Base-by-base conservation (phyloP, 345 rosid species). In the Arabidopsis arenosa region DNA sequence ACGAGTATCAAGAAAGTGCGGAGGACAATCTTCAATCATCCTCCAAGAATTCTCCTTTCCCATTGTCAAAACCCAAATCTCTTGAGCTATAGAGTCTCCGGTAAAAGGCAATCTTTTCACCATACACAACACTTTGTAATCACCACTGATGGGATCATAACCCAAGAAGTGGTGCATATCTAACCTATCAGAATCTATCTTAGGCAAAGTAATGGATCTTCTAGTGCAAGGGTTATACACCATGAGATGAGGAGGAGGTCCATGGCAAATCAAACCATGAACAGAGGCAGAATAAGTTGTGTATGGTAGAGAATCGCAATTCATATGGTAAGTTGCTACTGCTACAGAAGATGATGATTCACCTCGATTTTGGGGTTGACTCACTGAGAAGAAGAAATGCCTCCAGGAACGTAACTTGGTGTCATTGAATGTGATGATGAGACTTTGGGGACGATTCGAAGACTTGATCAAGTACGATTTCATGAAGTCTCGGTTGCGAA, bases 111-210 rank as follows among this genome's bases (percentile, higher is more conserved):
- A 2, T 9, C 53, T 47, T 60, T 36, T 35, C 15, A 6, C 15
- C 62, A 73, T 40, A 63, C 70, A 63, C 77, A 73, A 63, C 45
- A 63, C 21, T 18, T 73, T 63, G 45, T 73, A 73, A 35, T 53
- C 77, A 13, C 35, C 55, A 63, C 9, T 10, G 3, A 53, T 63
- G 35, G 77, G 70, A 63, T 73, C 77, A 73, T 53, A 63, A 32
- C 70, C 70, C 8, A 44, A 12, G 45, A 11, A 41, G 14, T 40
- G 44, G 13, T 40, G 5, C 13, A 40, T 11, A 40, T 40, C 12
- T 39, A 9, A 9, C 12, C 59, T 60, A 3, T 36, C 7, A 23
- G 68, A 3, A 43, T 63, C 47, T 7, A 55, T 13, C 14, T 21
- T 64, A 0, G 64, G 77, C 18, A 74, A 21, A 14, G 57, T 9